Conservation (phyloP, 2,329 filamentous ascomycete genomes). For the Epichloe scottii region DNA sequence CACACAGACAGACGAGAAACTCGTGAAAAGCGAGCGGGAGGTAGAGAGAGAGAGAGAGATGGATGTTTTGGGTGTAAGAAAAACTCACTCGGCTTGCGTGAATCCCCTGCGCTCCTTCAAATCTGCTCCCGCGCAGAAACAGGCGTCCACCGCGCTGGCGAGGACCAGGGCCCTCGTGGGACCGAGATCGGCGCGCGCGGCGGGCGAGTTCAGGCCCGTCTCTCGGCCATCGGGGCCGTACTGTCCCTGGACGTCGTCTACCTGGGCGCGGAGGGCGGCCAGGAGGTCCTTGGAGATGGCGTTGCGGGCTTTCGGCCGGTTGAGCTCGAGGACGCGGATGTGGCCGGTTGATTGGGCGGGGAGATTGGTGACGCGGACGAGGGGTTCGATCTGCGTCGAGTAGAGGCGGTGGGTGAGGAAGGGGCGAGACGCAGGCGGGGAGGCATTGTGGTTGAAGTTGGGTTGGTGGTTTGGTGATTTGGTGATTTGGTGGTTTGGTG, state of each 20-base stretch:
- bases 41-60: no score
- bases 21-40: no score
- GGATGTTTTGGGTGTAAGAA: no score
- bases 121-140: conserved; percentile 91
- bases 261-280: conserved; percentile 54
- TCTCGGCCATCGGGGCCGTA: conserved; percentile 45
- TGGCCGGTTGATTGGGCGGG: conserved; percentile 68
- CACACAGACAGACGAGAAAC: no score
- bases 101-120: conserved; percentile 77
- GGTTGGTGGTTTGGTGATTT: neutral
- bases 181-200: conserved; percentile 31
- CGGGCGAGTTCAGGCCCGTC: conserved; percentile 18
- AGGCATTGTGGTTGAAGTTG: conserved; percentile 14
- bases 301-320: conserved; percentile 75
- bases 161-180: conserved; percentile 72
- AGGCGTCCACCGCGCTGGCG: conserved; percentile 70
- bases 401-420: conserved; percentile 20
- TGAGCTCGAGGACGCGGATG: conserved; percentile 80
- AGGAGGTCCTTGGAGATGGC: conserved; percentile 77
- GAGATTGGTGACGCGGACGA: conserved; percentile 60
- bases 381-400: conserved; percentile 27
- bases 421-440: conserved; percentile 16
- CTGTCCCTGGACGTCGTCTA: conserved; percentile 57
- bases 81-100: conserved; percentile 58
- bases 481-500: no score